Percentiles rank a stretch among this genome's conserved stretches.
Conservation (phyloP, 2,329 filamentous ascomycete species). For the Claviceps africana region DNA sequence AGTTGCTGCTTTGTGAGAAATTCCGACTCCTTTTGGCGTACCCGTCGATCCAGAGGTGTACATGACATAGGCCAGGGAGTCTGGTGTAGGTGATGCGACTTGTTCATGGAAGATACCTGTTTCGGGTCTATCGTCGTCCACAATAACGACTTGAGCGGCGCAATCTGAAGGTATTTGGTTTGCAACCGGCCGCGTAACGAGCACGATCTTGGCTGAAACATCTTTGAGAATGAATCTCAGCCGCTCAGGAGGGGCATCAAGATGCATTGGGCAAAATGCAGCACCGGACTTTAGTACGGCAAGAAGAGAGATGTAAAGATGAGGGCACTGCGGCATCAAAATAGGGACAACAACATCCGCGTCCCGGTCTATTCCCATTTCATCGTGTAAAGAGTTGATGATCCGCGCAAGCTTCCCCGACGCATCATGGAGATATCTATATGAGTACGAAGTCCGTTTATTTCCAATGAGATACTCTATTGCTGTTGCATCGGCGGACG, state of each 20-base stretch:
- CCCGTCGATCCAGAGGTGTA: constrained; percentile 89
- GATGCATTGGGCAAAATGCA: constrained; percentile 72
- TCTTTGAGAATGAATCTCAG: constrained; percentile 71
- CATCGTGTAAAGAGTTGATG: constrained; percentile 19
- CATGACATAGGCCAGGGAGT: constrained; percentile 69
- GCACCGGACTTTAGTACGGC: constrained; percentile 69
- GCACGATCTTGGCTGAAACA: constrained; percentile 52
- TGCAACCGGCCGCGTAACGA: constrained; percentile 43
- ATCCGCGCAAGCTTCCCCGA: constrained; percentile 41
- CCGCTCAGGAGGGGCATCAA: constrained; percentile 64
- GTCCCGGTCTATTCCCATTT: constrained; percentile 2
- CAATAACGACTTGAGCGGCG: constrained; percentile 21
- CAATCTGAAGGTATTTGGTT: constrained; percentile 23
- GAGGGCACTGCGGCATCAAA: constrained; percentile 60
- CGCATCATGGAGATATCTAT: constrained; percentile 44
- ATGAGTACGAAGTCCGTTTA: constrained; percentile 35
- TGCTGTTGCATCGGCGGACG: constrained; percentile 13
- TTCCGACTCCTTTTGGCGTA: constrained; percentile 70
- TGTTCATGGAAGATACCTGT: not conserved
- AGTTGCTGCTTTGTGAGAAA: constrained; percentile 67
- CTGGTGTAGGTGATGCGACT: constrained; percentile 12
- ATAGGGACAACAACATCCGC: constrained; percentile 52
- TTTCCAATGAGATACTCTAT: constrained; percentile 19
- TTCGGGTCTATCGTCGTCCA: constrained; percentile 10
- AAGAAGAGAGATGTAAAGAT: constrained; percentile 64